Base-by-base conservation (phyloP, 306 rosid species). In the Hippophae tibetana region DNA sequence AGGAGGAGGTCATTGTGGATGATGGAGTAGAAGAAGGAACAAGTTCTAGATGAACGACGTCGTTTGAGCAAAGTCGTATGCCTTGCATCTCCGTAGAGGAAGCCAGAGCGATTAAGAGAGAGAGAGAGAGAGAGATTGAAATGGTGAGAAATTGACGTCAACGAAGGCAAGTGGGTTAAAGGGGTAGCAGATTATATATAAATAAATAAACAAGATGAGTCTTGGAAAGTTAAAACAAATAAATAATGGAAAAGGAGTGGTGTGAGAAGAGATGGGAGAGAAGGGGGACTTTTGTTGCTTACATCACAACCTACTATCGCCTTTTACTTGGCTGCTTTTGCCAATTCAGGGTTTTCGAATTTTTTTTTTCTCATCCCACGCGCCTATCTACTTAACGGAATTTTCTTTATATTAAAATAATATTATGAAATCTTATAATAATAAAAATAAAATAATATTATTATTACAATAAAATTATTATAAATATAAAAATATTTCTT, bases 1-100 rank as follows among this genome's bases (percentile, higher is more conserved):
- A 88, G 0, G 83, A 60, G 0, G 94, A 48, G 0, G 79, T 61
- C 0, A 71, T 0, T 6, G 71, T 41, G 13, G 74, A 11, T 2
- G 77, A 1, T 5, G 48, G 65, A 43, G 52, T 3, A 42, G 82
- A 18, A 55, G 72, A 7, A 2, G 75, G 31, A 13, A 69, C 42
- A 9, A 88, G 81, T 73, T 86, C 89, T 0, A 88, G 85, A 3
- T 71, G 82, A 27, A 88, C 70, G 74, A 71, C 61, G 78, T 86
- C 97, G 84, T 82, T 68, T 40, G 94, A 67, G 93, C 72, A 84
- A 13, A 79, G 78, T 3, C 84, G 62, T 0, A 84, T 82, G 58
- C 89, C 94, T 73, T 93, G 97, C 97, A 93, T 92, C 80, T 40
- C 64, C 42, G 63, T 54, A 43, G 60, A 13, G 6, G 6, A 18